Evolutionary conservation across 192 early-diverging fungal species (phyloP), one percentile per base, ranked within the genome.

Genomic region (Jimgerdemannia flammicorona): DNA sequence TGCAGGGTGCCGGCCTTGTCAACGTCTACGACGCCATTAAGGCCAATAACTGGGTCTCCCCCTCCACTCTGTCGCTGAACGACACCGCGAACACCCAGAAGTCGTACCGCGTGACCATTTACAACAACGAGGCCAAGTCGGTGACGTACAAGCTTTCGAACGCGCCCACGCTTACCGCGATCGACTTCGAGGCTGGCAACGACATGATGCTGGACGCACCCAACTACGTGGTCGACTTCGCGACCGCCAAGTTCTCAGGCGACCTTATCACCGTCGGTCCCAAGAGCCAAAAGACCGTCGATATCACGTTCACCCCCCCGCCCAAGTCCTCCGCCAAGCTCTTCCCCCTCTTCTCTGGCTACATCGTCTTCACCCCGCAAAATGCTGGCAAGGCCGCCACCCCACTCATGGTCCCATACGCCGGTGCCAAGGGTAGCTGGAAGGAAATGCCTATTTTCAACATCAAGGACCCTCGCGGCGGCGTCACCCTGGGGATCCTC

Each of bases 351-450:
- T 68, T 68, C 18, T 68, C 67, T 68, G 67, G 67, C 9, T 68
- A 40, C 18, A 6, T 68, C 40, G 49, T 59, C 49, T 59, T 59
- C 49, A 68, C 67, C 67, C 19, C 40, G 7, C 6, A 6, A 6
- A 41, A 20, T 6, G 9, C 19, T 40, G 2, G 67, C 40, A 40
- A 20, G 29, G 40, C 7, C 19, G 9, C 6, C 40, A 68, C 67
- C 2, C 29, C 67, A 7, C 7, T 68, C 8, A 18, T 41, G 9
- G 40, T 68, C 40, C 67, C 67, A 9, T 68, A 68, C 67, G 29
- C 19, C 19, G 67, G 67, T 2, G 67, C 40, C 67, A 68, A 68
- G 67, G 67, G 67, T 19, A 68, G 67, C 67, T 68, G 67, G 67
- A 10, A 68, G 8, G 19, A 6, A 6, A 2, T 2, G 67, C 67